Percentiles rank a stretch among this genome's conserved stretches.
phyloP scores from a whole-genome alignment of 75 land plant genomes.

The Cunninghamia lanceolata region DNA sequence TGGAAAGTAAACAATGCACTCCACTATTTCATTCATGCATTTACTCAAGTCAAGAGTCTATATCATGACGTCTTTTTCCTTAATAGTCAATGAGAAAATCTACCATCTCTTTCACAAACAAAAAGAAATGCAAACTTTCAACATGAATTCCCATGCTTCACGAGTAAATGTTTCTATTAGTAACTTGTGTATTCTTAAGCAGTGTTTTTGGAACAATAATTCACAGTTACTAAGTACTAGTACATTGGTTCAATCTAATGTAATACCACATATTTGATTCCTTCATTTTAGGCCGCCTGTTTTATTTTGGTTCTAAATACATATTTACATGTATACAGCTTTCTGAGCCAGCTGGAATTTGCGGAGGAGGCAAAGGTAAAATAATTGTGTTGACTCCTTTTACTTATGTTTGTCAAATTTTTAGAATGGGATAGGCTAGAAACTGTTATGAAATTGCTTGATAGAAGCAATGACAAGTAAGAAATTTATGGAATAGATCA shows the following conservation, averaged over 20 bases:
- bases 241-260: not conserved
- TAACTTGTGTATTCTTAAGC: not conserved
- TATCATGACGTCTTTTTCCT: not conserved
- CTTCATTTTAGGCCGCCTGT: not conserved
- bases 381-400: not conserved
- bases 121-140: not conserved
- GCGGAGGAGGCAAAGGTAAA: not conserved
- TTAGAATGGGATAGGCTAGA: not conserved
- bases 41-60: not conserved
- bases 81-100: not conserved
- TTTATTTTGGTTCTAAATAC: not conserved
- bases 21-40: not conserved
- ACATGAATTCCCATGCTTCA: not conserved
- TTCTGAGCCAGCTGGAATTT: constrained; percentile 6
- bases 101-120: not conserved
- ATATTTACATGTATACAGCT: not conserved
- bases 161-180: not conserved
- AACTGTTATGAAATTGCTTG: not conserved
- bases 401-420: not conserved
- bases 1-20: not conserved
- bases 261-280: not conserved
- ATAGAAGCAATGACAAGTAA: not conserved
- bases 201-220: not conserved
- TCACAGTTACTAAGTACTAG: not conserved
- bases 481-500: not conserved